These are phyloP conservation scores for Nemania sp. DNA, from an alignment of 2,329 filamentous ascomycete species.

Conservation along the genomic window DNA sequence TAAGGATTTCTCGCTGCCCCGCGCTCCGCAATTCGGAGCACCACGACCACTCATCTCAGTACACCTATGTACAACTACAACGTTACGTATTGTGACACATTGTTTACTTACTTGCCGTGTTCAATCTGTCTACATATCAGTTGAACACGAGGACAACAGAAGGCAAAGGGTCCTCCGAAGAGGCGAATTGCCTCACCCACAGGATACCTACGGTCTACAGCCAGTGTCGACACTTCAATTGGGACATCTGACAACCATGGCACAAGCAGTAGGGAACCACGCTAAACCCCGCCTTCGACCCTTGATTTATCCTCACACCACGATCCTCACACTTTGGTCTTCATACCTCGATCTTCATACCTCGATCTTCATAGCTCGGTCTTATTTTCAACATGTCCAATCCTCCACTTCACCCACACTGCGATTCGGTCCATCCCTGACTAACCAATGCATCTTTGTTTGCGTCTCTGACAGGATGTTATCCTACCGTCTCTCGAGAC, in stretches of 20 bases:
- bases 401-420: background rate
- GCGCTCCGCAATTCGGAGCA: slow-evolving; percentile 22
- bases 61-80: background rate
- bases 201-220: background rate
- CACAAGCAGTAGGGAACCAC: slow-evolving; percentile 29
- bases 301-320: no score
- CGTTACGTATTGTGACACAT: no score
- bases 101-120: no score
- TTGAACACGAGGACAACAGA: no score
- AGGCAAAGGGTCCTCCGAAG: background rate
- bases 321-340: background rate
- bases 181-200: slow-evolving; percentile 24
- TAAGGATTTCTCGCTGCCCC: slow-evolving; percentile 18
- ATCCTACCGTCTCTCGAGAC: slow-evolving; percentile 53
- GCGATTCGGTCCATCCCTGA: background rate
- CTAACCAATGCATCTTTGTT: slow-evolving; percentile 7
- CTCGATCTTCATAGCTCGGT: background rate
- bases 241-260: slow-evolving; percentile 17
- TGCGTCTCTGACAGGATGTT: slow-evolving; percentile 40
- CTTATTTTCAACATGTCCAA: no score
- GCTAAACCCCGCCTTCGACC: background rate
- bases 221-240: background rate
- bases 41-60: background rate
- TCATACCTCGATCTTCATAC: background rate
- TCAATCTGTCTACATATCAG: background rate